Evolutionary conservation across 1,284 basidiomycete genomes (phyloP).

Genomic region (Bjerkandera adusta): DNA sequence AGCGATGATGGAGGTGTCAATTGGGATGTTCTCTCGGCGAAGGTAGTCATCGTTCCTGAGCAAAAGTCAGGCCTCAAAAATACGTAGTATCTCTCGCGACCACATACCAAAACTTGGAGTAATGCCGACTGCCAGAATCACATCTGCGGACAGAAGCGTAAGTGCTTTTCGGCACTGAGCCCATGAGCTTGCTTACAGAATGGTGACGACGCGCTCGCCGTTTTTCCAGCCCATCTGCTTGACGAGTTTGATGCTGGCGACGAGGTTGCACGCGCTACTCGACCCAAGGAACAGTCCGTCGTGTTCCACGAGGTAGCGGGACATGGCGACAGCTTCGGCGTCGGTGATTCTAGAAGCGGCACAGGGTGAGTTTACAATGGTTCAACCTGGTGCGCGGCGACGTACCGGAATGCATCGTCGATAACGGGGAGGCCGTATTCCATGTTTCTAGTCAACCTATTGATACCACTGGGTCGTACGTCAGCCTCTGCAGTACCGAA

Average conservation of each 20-base stretch:
- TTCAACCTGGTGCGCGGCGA: neutral
- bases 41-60: slow-evolving; percentile 82
- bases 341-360: slow-evolving; percentile 69
- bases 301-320: slow-evolving; percentile 81
- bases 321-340: slow-evolving; percentile 90
- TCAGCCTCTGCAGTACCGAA: too few relatives aligned
- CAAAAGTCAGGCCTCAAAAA: neutral
- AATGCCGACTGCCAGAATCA: slow-evolving; percentile 83
- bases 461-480: slow-evolving; percentile 74
- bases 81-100: too few relatives aligned
- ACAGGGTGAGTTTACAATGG: slow-evolving; percentile 1
- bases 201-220: slow-evolving; percentile 75
- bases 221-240: slow-evolving; percentile 69
- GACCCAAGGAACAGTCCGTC: slow-evolving; percentile 97
- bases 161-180: too few relatives aligned
- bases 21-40: slow-evolving; percentile 53
- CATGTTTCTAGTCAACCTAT: slow-evolving; percentile 85
- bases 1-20: slow-evolving; percentile 54
- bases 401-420: slow-evolving; percentile 84
- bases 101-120: slow-evolving; percentile 70
- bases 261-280: slow-evolving; percentile 93
- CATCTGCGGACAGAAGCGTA: slow-evolving; percentile 46
- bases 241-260: slow-evolving; percentile 81
- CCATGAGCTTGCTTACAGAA: slow-evolving; percentile 73
- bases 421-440: slow-evolving; percentile 78